Base-by-base conservation (phyloP, 768 basidiomycete species). In the Chalciporus pseudorubinellus region DNA sequence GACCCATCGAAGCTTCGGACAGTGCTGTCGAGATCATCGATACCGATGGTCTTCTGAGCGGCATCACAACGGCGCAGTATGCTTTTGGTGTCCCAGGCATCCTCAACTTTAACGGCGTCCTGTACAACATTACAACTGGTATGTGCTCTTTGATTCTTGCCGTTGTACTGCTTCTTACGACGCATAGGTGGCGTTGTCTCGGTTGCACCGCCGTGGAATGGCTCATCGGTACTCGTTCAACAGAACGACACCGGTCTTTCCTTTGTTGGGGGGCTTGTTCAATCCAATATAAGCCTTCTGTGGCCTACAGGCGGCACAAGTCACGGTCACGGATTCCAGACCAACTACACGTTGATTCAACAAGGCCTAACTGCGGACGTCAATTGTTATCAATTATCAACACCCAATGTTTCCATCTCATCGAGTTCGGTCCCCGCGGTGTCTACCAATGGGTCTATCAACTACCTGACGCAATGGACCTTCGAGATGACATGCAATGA, bases 351-450 rank as follows among this genome's bases (percentile, higher is more conserved):
- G 5, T 1, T 55, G 8, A 4, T 42, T 5, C 53, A 50, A 28
- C 53, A 55, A 16, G 53, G 49, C 26, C 39, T 55, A 1, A 55
- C 49, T 8, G 53, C 54, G n/a, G 22, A 55, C n/a, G 50, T 55
- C 34, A 44, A 40, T 0, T 55, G 54, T 28, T 18, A 38, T 13
- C 38, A 22, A 21, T 20, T 33, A 3, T 7, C n/a, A 11, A 3
- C 4, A 7, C 20, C 34, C 5, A 14, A 18, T 14, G 24, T 18
- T 5, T 4, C 10, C 20, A 19, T 43, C 12, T 29, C 18, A 3
- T 14, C 28, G 6, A 24, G 21, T 6, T 29, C 28, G 8, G 18
- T 20, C 18, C 51, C 39, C 5, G 14, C 33, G 21, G 12, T 44
- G 4, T 28, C 29, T 31, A 31, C 29, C 29, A 34, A 34, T 34